Conservation (phyloP, 73 alveolate species). For the Paraurostyla sp. region DNA sequence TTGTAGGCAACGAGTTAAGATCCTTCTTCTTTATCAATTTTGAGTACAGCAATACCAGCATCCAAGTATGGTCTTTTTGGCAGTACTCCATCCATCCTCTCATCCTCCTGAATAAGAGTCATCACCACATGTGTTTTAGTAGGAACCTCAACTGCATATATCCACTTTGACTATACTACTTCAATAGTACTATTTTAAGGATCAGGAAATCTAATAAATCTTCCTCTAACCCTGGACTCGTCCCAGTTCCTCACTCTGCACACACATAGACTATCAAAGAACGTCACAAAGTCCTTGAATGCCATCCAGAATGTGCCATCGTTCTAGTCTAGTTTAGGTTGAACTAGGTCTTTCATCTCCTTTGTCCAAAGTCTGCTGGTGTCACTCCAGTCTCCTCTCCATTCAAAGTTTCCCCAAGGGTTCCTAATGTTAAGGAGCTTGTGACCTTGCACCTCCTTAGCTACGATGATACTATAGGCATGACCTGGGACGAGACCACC, state of each 20-base stretch:
- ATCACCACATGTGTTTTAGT: constrained; percentile 39
- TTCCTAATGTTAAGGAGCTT: constrained; percentile 84
- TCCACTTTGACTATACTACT: constrained; percentile 77
- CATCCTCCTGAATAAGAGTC: constrained; percentile 85
- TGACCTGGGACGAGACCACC: constrained; percentile 61
- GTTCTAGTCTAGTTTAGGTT: neutral
- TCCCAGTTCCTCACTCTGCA: constrained; percentile 87
- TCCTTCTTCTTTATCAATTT: constrained; percentile 66
- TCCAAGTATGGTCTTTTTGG: constrained; percentile 79
- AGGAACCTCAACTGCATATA: constrained; percentile 68
- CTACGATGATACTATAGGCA: constrained; percentile 76
- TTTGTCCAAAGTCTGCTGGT: constrained; percentile 93
- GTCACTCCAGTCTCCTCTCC: constrained; percentile 98
- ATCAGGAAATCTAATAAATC: constrained; percentile 80
- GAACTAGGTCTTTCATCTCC: constrained; percentile 75
- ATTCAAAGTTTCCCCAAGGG: constrained; percentile 91
- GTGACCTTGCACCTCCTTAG: constrained; percentile 68
- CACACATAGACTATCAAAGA: constrained; percentile 67
- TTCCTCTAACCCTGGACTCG: constrained; percentile 88
- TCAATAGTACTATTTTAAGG: constrained; percentile 64
- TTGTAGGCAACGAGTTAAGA: neutral
- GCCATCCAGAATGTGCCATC: constrained; percentile 7
- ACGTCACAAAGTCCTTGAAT: constrained; percentile 75
- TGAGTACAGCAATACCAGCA: constrained; percentile 71
- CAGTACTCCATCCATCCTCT: constrained; percentile 71